Conservation (phyloP, 768 basidiomycete genomes). For the Boletus coccyginus region DNA sequence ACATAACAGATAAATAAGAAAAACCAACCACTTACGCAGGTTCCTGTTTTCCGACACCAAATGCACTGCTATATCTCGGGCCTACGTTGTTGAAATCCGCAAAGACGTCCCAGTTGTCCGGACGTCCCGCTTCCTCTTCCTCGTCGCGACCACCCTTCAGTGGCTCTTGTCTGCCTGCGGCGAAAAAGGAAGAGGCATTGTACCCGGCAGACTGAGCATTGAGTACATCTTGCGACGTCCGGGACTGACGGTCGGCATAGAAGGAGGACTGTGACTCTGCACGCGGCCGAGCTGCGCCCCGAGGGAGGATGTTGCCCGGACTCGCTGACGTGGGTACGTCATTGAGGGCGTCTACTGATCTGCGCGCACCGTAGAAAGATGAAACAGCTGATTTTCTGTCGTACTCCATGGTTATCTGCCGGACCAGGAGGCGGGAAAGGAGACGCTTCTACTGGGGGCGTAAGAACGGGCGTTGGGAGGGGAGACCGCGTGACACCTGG, state of each 20-base stretch:
- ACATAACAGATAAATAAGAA: neutral
- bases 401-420: conserved; percentile 53
- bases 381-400: conserved; percentile 79
- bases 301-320: conserved; percentile 16
- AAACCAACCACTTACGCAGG: conserved; percentile 42
- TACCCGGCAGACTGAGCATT: conserved; percentile 64
- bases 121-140: conserved; percentile 45
- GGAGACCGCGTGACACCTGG: conserved; percentile 3
- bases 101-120: conserved; percentile 72
- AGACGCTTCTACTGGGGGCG: neutral
- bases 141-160: conserved; percentile 78
- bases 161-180: conserved; percentile 69
- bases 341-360: conserved; percentile 64
- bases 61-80: conserved; percentile 68
- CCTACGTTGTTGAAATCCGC: conserved; percentile 89
- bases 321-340: conserved; percentile 35
- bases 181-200: conserved; percentile 66
- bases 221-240: conserved; percentile 48
- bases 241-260: conserved; percentile 40
- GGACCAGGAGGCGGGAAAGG: neutral
- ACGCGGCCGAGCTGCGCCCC: conserved; percentile 41
- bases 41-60: conserved; percentile 41
- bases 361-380: conserved; percentile 69
- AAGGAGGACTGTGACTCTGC: conserved; percentile 76
- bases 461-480: conserved; percentile 2